Conservation (phyloP, 192 early-diverging fungal species). For the Backusella liffmaniae region DNA sequence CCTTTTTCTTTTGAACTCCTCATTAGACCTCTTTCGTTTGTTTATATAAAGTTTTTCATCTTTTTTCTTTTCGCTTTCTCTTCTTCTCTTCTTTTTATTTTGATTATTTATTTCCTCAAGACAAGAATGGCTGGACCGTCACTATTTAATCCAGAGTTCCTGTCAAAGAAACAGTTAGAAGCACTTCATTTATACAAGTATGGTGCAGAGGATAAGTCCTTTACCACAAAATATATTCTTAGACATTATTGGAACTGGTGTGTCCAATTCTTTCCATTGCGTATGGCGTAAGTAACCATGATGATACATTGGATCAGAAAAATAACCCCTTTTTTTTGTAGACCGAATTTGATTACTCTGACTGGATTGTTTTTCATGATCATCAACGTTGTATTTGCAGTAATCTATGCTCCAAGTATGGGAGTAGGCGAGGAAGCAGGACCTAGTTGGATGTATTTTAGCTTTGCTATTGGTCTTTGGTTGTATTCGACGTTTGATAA, state of each 20-base stretch:
- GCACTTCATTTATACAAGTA: constrained; percentile 84
- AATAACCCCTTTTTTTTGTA: constrained; percentile 15
- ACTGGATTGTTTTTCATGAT: constrained; percentile 82
- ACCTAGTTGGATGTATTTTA: constrained; percentile 82
- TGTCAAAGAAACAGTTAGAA: constrained; percentile 26
- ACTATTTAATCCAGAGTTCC: constrained; percentile 9
- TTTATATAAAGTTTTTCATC: background rate
- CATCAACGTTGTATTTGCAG: constrained; percentile 63
- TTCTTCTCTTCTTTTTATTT: background rate
- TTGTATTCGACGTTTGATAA: constrained; percentile 88
- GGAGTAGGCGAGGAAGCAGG: constrained; percentile 41
- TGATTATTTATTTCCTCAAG: no score
- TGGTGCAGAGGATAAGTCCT: constrained; percentile 82
- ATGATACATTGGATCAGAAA: background rate
- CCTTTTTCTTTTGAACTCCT: background rate
- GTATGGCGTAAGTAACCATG: constrained; percentile 63
- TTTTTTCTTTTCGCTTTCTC: background rate
- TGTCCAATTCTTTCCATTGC: constrained; percentile 81
- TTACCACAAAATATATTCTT: constrained; percentile 69
- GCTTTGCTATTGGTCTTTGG: constrained; percentile 77
- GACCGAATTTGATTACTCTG: constrained; percentile 89
- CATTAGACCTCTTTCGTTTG: background rate
- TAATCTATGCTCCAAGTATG: constrained; percentile 73
- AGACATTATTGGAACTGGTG: constrained; percentile 88
- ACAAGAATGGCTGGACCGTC: background rate